A percentile compares a stretch with the other conserved stretches of the same genome.
These are phyloP conservation scores for Gelatoporia subvermispora DNA, from an alignment of 768 basidiomycete species.

Conservation along the genomic window DNA sequence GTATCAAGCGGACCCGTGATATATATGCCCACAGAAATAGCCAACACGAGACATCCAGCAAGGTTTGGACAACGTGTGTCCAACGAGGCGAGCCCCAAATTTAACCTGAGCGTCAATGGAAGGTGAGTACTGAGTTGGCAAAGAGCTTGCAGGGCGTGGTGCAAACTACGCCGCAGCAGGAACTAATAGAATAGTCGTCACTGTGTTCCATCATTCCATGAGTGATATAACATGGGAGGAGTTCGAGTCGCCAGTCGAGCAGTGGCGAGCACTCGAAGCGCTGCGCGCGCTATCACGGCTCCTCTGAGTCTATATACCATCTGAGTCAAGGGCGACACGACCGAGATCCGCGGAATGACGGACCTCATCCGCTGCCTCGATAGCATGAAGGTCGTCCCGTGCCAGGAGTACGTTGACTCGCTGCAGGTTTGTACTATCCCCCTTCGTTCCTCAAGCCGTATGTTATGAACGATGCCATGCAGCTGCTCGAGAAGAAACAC, in stretches of 20 bases:
- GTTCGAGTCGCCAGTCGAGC: constrained; percentile 73
- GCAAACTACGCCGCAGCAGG: no score
- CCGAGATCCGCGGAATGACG: constrained; percentile 75
- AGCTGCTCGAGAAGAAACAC: constrained; percentile 98
- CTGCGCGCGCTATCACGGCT: constrained; percentile 86
- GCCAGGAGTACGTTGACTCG: constrained; percentile 87
- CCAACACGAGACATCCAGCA: no score
- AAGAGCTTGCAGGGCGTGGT: no score
- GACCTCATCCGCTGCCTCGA: constrained; percentile 74
- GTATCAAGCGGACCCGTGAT: no score
- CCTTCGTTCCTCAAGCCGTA: neutral
- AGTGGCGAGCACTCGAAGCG: constrained; percentile 83
- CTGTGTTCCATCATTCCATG: no score
- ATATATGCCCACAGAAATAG: no score
- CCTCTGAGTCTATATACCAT: constrained; percentile 91
- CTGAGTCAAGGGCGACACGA: constrained; percentile 82
- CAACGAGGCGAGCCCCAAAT: no score
- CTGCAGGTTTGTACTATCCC: constrained; percentile 47
- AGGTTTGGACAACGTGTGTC: no score
- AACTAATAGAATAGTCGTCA: no score
- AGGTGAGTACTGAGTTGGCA: no score
- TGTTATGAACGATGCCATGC: constrained; percentile 9
- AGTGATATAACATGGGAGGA: no score
- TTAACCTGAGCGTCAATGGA: no score
- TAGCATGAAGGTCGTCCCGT: constrained; percentile 86